These are phyloP conservation scores for Boletus vermiculosoides DNA, from an alignment of 768 basidiomycete species.

Conservation along the genomic window DNA sequence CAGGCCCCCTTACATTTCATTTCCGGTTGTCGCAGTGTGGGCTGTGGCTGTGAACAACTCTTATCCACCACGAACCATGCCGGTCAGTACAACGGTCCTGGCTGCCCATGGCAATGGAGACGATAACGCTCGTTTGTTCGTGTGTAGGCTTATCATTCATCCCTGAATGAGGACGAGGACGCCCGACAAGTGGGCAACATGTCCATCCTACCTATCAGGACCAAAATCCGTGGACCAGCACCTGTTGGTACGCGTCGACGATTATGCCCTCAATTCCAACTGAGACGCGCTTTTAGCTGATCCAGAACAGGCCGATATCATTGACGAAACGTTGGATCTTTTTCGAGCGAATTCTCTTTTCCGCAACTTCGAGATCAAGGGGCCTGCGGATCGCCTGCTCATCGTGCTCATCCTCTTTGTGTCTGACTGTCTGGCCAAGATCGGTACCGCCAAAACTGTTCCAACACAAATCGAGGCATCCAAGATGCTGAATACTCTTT, in stretches of 20 bases:
- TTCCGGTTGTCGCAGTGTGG: neutral
- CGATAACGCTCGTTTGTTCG: neutral
- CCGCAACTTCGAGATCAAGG: conserved; percentile 99
- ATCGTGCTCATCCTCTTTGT: conserved; percentile 98
- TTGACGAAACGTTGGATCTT: conserved; percentile 94
- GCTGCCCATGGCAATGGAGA: neutral
- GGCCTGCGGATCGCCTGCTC: conserved; percentile 90
- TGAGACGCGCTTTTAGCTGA: conserved; percentile 55
- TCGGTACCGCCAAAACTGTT: conserved; percentile 67
- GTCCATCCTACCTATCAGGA: conserved; percentile 85
- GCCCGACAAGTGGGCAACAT: conserved; percentile 86
- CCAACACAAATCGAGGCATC: conserved; percentile 81
- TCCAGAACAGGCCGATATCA: conserved; percentile 75
- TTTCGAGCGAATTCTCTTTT: conserved; percentile 99
- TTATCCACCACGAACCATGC: conserved; percentile 40
- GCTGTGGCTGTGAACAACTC: conserved; percentile 22
- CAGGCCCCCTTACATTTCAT: too few species aligned
- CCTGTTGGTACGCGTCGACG: conserved; percentile 55
- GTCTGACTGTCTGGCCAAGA: conserved; percentile 93
- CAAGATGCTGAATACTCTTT: conserved; percentile 86
- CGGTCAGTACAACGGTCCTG: conserved; percentile 41
- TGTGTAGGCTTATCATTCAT: conserved; percentile 90
- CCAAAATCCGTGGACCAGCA: conserved; percentile 90
- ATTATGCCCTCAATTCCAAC: conserved; percentile 9
- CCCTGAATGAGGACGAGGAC: conserved; percentile 84